Evolutionary conservation across 331 rosid species (phyloP).

Genomic region (Pyrus hybrid): DNA sequence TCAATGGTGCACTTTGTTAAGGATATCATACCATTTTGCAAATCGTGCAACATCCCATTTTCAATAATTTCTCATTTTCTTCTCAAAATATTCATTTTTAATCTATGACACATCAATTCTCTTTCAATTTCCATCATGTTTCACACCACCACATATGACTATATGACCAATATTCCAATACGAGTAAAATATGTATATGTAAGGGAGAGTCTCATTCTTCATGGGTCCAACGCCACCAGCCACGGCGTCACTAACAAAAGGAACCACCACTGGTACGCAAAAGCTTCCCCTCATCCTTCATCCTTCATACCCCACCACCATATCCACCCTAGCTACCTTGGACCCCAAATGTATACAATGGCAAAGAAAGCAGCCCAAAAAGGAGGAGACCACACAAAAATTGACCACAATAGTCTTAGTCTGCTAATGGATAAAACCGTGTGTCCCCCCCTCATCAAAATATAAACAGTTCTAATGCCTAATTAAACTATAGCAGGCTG

Average conservation of each 20-base stretch:
- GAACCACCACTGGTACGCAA: slow-evolving; percentile 1
- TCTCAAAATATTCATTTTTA: not conserved
- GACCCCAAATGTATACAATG: not conserved
- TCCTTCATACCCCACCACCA: slow-evolving; percentile 11
- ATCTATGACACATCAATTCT: not conserved
- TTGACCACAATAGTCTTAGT: slow-evolving; percentile 1
- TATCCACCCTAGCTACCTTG: slow-evolving; percentile 10
- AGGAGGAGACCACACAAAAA: not conserved
- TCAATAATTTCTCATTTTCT: not conserved
- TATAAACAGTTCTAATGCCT: not conserved
- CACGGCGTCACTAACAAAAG: slow-evolving; percentile 39
- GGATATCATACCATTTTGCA: no score
- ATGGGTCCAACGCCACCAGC: slow-evolving; percentile 6
- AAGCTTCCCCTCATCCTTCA: slow-evolving; percentile 3
- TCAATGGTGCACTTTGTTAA: no score
- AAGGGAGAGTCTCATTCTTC: not conserved
- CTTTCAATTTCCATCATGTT: not conserved
- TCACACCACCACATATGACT: not conserved
- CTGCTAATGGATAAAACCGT: not conserved
- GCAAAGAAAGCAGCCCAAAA: not conserved
- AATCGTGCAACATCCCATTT: no score
- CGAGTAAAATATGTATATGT: not conserved
- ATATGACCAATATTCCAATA: not conserved
- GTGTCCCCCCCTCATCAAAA: not conserved
- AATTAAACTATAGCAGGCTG: not conserved